Evolutionary conservation across 257 asterid genomes (phyloP).

Genomic region (Solanum etuberosum): DNA sequence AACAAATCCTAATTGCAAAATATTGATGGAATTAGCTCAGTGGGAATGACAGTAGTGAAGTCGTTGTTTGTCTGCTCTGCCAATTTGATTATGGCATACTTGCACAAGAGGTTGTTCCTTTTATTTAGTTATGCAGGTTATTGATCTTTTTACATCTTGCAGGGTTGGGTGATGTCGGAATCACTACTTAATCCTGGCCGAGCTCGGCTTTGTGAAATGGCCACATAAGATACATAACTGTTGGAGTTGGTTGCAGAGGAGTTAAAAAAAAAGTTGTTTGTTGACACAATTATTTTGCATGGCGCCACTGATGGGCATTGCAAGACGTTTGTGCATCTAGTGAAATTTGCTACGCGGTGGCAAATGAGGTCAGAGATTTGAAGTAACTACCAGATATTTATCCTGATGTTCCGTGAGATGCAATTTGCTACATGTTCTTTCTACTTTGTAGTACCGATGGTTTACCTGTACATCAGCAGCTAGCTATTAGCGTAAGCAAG

Average conservation of each 20-base stretch:
- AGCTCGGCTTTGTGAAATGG: conserved; percentile 64
- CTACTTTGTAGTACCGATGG: not conserved
- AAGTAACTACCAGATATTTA: not conserved
- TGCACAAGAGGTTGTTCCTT: not conserved
- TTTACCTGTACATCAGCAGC: not conserved
- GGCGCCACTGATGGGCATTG: not conserved
- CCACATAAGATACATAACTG: conserved; percentile 4
- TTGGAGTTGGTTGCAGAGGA: not conserved
- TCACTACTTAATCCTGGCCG: conserved; percentile 88
- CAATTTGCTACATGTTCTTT: not conserved
- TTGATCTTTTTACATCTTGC: conserved; percentile 12
- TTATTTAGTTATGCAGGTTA: not conserved
- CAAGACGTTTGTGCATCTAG: not conserved
- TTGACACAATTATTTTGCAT: not conserved
- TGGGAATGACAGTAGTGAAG: not conserved
- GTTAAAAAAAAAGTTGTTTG: not conserved
- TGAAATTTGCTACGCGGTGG: not conserved
- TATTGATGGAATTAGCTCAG: not conserved
- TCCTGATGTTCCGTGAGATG: not conserved
- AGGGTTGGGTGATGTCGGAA: conserved; percentile 99
- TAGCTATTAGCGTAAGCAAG: not conserved
- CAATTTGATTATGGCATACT: not conserved
- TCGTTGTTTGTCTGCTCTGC: not conserved
- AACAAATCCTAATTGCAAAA: not conserved
- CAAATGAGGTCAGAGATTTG: not conserved